phyloP scores from a whole-genome alignment of 306 rosid genomes.

The Acacia crassicarpa region DNA sequence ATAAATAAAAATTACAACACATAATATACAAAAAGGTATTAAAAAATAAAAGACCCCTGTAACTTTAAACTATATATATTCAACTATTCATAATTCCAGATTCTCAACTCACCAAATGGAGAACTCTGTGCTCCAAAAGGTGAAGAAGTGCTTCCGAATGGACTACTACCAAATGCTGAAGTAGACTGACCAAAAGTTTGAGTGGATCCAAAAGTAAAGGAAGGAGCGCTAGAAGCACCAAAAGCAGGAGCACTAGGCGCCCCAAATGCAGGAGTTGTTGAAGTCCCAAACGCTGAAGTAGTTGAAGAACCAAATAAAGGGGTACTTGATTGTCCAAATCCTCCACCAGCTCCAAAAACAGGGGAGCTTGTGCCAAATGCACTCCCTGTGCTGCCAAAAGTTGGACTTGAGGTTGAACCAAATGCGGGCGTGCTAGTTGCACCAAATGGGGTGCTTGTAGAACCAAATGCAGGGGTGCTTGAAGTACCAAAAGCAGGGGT shows the following conservation, averaged over 20 bases:
- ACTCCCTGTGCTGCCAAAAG: conserved; percentile 65
- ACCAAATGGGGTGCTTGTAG: conserved; percentile 49
- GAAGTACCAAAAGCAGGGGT: conserved; percentile 48
- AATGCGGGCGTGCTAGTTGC: conserved; percentile 49
- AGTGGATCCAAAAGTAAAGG: conserved; percentile 65
- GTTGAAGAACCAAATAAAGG: conserved; percentile 55
- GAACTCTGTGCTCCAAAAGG: conserved; percentile 86
- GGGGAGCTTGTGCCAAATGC: conserved; percentile 66
- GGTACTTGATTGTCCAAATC: conserved; percentile 72
- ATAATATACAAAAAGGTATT: not conserved
- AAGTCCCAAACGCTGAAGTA: conserved; percentile 57
- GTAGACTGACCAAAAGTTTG: conserved; percentile 76
- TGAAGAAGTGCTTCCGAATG: conserved; percentile 53
- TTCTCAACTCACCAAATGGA: conserved; percentile 68
- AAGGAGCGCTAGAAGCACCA: conserved; percentile 72
- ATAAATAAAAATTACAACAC: not conserved
- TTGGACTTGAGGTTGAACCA: conserved; percentile 66
- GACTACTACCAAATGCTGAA: conserved; percentile 76
- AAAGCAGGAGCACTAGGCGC: conserved; percentile 65
- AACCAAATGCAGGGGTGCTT: conserved; percentile 50
- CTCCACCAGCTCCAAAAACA: conserved; percentile 69
- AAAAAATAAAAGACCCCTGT: not conserved
- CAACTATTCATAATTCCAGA: not conserved
- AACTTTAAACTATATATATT: conserved; percentile 10
- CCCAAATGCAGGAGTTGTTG: conserved; percentile 63